Conservation (phyloP, 129 eudicot genomes). For the Ambrosia trifida region DNA sequence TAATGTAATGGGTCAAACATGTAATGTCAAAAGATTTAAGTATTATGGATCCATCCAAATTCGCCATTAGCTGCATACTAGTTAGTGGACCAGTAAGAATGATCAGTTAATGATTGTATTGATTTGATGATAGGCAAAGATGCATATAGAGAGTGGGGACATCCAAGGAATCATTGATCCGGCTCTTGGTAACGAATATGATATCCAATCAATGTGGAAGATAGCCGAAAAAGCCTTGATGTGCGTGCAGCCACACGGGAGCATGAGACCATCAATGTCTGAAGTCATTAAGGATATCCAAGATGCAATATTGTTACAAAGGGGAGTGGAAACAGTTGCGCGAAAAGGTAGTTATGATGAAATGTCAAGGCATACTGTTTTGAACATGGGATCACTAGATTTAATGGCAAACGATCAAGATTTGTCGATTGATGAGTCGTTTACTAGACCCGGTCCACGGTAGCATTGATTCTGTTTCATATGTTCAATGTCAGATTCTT, state of each 20-base stretch:
- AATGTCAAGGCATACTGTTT: conserved; percentile 56
- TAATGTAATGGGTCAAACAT: background rate
- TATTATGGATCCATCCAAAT: too few species aligned
- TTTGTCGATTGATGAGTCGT: conserved; percentile 80
- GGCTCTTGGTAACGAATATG: conserved; percentile 59
- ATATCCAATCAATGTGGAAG: conserved; percentile 99
- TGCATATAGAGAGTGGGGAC: conserved; percentile 92
- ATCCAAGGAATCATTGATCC: conserved; percentile 97
- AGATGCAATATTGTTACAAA: conserved; percentile 79
- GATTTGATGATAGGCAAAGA: conserved; percentile 59
- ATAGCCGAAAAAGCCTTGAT: conserved; percentile 93
- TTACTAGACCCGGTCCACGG: conserved; percentile 74
- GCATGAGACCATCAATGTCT: conserved; percentile 86
- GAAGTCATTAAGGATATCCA: conserved; percentile 94
- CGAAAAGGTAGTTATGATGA: conserved; percentile 80
- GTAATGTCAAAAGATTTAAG: background rate
- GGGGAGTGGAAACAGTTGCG: conserved; percentile 52
- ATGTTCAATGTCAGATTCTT: background rate
- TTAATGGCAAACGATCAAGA: conserved; percentile 60
- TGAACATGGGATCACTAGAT: conserved; percentile 69
- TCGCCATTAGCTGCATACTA: too few species aligned
- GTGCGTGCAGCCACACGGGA: conserved; percentile 91
- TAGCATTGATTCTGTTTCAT: conserved; percentile 28
- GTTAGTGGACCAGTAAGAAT: too few species aligned
- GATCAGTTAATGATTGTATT: conserved; percentile 19